Base-by-base conservation (phyloP, 306 rosid species). In the Vigna hirtella region DNA sequence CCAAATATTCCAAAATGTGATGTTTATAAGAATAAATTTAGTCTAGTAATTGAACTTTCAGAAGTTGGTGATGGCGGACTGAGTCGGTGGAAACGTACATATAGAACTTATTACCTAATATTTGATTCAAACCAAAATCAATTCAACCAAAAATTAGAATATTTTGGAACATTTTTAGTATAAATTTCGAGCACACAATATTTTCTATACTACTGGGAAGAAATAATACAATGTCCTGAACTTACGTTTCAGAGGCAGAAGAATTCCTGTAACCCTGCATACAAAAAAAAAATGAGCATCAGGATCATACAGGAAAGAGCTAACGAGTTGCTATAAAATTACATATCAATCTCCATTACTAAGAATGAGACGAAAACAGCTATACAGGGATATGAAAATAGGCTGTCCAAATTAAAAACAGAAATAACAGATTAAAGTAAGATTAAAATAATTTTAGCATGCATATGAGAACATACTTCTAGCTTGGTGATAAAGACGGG, bases 401-500 rank as follows among this genome's bases (percentile, higher is more conserved):
- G 71, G n/a, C 57, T 61, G 70, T 18, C 66, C 65, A 78, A 65
- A 59, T 57, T 48, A 68, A 45, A 74, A 55, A 45, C 26, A 71
- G 55, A 80, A 42, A 68, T 32, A 62, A 43, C 2, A 0, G 9
- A 40, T 50, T 72, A 55, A 53, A 71, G 20, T 63, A 5, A 8
- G 22, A 52, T 70, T 68, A 34, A 52, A 63, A 45, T 79, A 15
- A 57, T 20, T 4, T 36, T 17, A 73, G 71, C 20, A 71, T 61
- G 62, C 40, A 77, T 69, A 56, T 26, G 72, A 26, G 83, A 83
- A 79, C 93, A 72, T 88, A 95, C 99, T 76, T 95, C 99, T 62
- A 95, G 88, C 87, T 88, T 93, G 73, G 98, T 93, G 82, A 95
- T 93, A 81, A 95, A 91, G 53, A 90, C 94, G 32, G 99, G 98